Evolutionary conservation across 306 rosid genomes (phyloP).

Genomic region (Vigna mungo): DNA sequence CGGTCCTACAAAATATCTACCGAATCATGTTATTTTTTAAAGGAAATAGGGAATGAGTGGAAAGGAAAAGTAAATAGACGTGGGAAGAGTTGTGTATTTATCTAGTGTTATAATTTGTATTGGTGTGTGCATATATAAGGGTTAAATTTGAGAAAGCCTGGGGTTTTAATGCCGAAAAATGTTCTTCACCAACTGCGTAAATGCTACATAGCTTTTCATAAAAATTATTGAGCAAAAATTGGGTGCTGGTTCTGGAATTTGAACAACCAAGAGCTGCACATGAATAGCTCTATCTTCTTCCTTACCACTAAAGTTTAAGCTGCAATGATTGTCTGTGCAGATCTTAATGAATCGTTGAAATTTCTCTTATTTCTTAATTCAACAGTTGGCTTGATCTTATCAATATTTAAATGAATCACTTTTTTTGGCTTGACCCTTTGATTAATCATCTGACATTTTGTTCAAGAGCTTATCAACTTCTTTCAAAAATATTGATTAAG

Average conservation of each 20-base stretch:
- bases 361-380: conserved; percentile 15
- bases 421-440: neutral
- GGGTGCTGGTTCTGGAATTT: conserved; percentile 33
- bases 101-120: conserved; percentile 24
- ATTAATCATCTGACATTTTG: neutral
- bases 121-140: conserved; percentile 27
- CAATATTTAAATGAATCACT: neutral
- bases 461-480: neutral
- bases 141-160: conserved; percentile 15
- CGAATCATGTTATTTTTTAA: too few species aligned
- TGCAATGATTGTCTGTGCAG: conserved; percentile 33
- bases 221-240: conserved; percentile 26
- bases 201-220: conserved; percentile 41
- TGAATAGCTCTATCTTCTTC: neutral
- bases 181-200: conserved; percentile 52
- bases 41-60: neutral
- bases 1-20: too few species aligned
- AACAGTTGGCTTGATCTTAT: conserved; percentile 36
- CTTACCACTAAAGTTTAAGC: conserved; percentile 18
- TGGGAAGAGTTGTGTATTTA: neutral
- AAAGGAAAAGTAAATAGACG: conserved; percentile 20
- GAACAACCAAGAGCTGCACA: conserved; percentile 24
- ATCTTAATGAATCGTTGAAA: conserved; percentile 39
- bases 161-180: conserved; percentile 51
- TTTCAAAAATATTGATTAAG: neutral